Evolutionary conservation across 768 basidiomycete species (phyloP).

Genomic region (Boletus huronensis): DNA sequence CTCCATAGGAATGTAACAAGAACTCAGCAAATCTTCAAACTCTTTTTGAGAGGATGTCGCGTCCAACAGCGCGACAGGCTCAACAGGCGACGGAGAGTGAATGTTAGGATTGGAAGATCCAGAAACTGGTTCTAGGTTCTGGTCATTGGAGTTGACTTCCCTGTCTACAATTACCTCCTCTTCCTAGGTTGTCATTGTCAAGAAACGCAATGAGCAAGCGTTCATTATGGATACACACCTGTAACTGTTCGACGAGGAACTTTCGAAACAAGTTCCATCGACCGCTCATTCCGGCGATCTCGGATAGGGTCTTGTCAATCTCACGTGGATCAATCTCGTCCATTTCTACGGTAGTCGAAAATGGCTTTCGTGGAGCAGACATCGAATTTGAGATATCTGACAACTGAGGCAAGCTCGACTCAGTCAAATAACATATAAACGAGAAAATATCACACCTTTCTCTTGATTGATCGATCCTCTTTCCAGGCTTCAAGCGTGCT

Average conservation of each 20-base stretch:
- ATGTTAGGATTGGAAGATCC: not conserved
- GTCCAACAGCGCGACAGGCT: conserved; percentile 35
- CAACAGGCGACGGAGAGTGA: not conserved
- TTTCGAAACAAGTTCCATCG: conserved; percentile 90
- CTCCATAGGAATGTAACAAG: conserved; percentile 87
- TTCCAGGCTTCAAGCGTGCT: conserved; percentile 82
- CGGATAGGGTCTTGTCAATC: conserved; percentile 86
- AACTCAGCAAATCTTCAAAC: conserved; percentile 63
- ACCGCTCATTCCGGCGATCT: conserved; percentile 85
- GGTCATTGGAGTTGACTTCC: conserved; percentile 1
- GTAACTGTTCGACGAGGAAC: conserved; percentile 74
- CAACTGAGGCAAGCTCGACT: conserved; percentile 35
- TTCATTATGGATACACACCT: conserved; percentile 38
- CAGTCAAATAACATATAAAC: conserved; percentile 1
- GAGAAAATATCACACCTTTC: conserved; percentile 53
- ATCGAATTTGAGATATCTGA: conserved; percentile 44
- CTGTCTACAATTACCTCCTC: conserved; percentile 9
- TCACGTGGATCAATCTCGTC: conserved; percentile 83
- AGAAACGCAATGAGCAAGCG: not conserved
- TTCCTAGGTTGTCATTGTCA: conserved; percentile 14
- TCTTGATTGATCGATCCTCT: conserved; percentile 80
- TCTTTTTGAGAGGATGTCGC: conserved; percentile 51
- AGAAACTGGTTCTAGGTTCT: not conserved
- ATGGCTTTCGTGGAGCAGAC: conserved; percentile 31
- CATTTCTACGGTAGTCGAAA: conserved; percentile 32